phyloP scores from a whole-genome alignment of 345 rosid species.

The Camelina sativa region DNA sequence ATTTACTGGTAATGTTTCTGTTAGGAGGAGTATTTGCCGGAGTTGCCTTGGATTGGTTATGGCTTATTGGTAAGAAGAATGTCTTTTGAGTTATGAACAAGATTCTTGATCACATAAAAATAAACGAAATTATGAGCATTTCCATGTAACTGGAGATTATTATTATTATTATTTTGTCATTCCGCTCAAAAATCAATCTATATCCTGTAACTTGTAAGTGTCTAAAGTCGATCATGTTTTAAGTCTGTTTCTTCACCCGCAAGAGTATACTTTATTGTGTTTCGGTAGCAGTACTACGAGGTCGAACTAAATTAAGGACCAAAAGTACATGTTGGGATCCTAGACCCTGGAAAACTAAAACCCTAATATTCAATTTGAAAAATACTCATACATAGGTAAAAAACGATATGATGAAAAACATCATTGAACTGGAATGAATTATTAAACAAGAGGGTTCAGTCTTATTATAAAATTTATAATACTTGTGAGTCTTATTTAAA shows the following conservation, averaged over 20 bases:
- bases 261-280: not conserved
- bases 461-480: no score
- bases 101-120: not conserved
- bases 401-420: not conserved
- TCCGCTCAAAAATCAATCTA: not conserved
- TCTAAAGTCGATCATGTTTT: not conserved
- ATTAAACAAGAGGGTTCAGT: no score
- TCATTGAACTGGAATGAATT: no score
- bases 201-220: not conserved
- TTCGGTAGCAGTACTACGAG: not conserved
- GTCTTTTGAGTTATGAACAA: conserved; percentile 43
- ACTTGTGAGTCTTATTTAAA: not conserved
- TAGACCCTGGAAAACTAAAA: not conserved
- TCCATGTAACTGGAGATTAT: not conserved
- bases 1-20: conserved; percentile 65
- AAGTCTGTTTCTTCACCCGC: not conserved
- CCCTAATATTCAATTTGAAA: not conserved
- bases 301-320: not conserved
- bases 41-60: conserved; percentile 76
- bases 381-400: not conserved
- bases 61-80: conserved; percentile 73
- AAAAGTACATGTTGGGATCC: not conserved
- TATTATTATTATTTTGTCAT: not conserved
- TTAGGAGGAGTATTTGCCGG: conserved; percentile 72
- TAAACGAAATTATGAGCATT: not conserved